A percentile compares a stretch with the other conserved stretches of the same genome.
Conservation (phyloP, 805 yeast genomes). For the Sugiyamaella smithiae region DNA sequence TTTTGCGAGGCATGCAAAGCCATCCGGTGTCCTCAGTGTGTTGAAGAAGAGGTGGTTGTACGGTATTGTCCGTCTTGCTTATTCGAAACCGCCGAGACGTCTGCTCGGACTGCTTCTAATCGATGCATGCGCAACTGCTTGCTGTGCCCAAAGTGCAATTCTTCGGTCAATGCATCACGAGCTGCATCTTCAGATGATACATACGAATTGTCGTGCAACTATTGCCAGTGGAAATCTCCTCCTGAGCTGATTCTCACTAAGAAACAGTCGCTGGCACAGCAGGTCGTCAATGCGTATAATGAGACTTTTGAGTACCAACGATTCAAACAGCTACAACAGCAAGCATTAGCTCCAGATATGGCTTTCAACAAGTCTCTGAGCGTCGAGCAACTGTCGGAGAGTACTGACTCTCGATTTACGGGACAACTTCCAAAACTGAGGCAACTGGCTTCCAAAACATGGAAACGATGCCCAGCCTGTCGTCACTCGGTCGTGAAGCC, state of each 20-base stretch:
- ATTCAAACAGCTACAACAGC: not conserved
- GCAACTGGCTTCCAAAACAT: constrained; percentile 28
- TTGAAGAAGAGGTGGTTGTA: constrained; percentile 34
- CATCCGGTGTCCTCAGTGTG: constrained; percentile 37
- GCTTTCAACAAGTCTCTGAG: not conserved
- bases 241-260: constrained; percentile 16
- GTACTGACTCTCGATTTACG: not conserved
- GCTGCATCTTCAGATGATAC: constrained; percentile 9
- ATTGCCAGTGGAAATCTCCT: constrained; percentile 24
- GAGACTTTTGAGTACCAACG: constrained; percentile 7
- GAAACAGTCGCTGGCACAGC: constrained; percentile 19
- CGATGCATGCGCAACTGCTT: constrained; percentile 36
- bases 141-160: constrained; percentile 34
- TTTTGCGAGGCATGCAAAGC: constrained; percentile 38
- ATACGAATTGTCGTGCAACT: constrained; percentile 24
- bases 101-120: constrained; percentile 28
- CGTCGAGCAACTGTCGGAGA: not conserved
- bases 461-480: constrained; percentile 34
- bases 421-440: constrained; percentile 27
- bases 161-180: constrained; percentile 17
- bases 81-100: constrained; percentile 29
- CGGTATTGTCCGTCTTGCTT: constrained; percentile 39
- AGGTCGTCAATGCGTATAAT: constrained; percentile 7
- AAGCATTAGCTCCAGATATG: not conserved
- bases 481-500: constrained; percentile 35